These are phyloP conservation scores for Aspergillus saccharolyticus DNA, from an alignment of 495 filamentous ascomycete species.

Conservation along the genomic window DNA sequence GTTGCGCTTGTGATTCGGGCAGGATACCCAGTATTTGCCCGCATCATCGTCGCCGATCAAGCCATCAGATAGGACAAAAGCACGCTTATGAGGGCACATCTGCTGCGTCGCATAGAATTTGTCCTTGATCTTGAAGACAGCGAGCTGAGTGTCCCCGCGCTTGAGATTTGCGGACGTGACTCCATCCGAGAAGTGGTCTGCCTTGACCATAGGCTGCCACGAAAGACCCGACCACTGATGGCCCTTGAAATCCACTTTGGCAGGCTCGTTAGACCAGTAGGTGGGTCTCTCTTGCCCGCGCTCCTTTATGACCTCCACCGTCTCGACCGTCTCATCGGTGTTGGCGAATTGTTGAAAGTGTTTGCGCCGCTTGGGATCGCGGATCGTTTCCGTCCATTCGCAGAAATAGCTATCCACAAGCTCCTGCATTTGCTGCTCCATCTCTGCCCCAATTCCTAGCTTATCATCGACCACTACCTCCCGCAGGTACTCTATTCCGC, in stretches of 20 bases:
- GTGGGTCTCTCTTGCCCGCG: conserved; percentile 72
- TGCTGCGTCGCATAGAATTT: conserved; percentile 89
- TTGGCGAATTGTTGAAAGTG: conserved; percentile 87
- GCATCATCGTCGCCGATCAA: conserved; percentile 71
- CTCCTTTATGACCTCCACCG: conserved; percentile 67
- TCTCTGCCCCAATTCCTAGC: conserved; percentile 78
- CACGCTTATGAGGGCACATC: conserved; percentile 96
- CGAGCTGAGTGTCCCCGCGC: conserved; percentile 86
- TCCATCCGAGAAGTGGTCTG: conserved; percentile 66
- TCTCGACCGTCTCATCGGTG: conserved; percentile 65
- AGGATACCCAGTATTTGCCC: conserved; percentile 74
- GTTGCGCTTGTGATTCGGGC: conserved; percentile 91
- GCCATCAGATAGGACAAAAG: conserved; percentile 85
- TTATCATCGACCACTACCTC: conserved; percentile 85
- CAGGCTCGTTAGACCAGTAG: conserved; percentile 73
- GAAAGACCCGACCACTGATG: conserved; percentile 66
- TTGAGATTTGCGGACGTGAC: conserved; percentile 69
- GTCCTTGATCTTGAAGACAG: conserved; percentile 82
- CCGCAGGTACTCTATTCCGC: conserved; percentile 78
- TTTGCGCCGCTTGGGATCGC: conserved; percentile 60
- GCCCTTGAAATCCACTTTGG: conserved; percentile 68
- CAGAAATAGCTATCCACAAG: conserved; percentile 88
- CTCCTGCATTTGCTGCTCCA: conserved; percentile 87
- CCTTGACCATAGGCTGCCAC: conserved; percentile 82
- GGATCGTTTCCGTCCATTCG: conserved; percentile 89